Conservation (phyloP, 345 rosid species). For the Isatis tinctoria region DNA sequence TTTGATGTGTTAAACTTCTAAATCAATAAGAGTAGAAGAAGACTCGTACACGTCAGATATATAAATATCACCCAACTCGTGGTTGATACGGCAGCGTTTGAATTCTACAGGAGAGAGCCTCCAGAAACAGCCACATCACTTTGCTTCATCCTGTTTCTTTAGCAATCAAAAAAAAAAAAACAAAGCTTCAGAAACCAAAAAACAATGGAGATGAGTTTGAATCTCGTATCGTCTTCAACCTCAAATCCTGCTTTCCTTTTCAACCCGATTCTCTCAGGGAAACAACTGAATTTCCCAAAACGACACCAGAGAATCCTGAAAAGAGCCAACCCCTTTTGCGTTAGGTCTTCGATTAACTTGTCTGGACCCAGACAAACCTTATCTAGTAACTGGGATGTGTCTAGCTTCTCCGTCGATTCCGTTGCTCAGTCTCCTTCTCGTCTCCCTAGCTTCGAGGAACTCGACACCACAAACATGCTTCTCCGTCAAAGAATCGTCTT, state of each 20-base stretch:
- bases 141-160: constrained; percentile 10
- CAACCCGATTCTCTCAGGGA: background rate
- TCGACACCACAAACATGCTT: constrained; percentile 83
- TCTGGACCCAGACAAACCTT: constrained; percentile 38
- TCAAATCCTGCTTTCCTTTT: background rate
- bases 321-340: constrained; percentile 31
- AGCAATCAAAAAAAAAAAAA: background rate
- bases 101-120: background rate
- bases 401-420: constrained; percentile 26
- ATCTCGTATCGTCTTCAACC: constrained; percentile 26
- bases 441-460: constrained; percentile 78
- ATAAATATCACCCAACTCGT: background rate
- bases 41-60: background rate
- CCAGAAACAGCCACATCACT: constrained; percentile 25
- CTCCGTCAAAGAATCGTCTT: constrained; percentile 91
- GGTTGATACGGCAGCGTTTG: constrained; percentile 10
- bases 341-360: constrained; percentile 40
- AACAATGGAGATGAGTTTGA: constrained; percentile 33
- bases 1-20: constrained; percentile 1
- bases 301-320: constrained; percentile 13
- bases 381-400: constrained; percentile 67
- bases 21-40: background rate
- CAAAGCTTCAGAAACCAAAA: background rate
- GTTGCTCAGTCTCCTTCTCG: constrained; percentile 43
- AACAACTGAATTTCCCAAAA: background rate